These are phyloP conservation scores for Betula pendula DNA, from an alignment of 306 rosid species.

Conservation along the genomic window DNA sequence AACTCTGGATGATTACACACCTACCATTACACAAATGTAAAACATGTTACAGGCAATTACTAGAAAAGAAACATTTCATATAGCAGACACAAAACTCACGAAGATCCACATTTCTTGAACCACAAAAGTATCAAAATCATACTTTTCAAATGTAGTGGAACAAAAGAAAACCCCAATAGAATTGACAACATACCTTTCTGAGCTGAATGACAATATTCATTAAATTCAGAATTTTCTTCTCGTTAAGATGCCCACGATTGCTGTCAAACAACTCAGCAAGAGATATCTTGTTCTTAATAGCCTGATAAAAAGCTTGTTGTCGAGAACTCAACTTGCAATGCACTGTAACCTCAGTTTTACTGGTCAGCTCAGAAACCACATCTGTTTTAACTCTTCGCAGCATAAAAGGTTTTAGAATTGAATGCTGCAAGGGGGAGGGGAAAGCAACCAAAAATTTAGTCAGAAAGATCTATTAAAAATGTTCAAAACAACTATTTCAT, in stretches of 20 bases:
- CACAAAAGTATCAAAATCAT: too few relatives aligned
- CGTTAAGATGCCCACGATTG: slow-evolving; percentile 88
- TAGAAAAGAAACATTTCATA: slow-evolving; percentile 1
- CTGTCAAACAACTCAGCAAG: slow-evolving; percentile 91
- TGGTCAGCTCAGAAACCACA: slow-evolving; percentile 88
- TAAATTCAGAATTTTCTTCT: slow-evolving; percentile 78
- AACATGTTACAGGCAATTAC: slow-evolving; percentile 23
- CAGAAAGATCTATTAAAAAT: slow-evolving; percentile 3
- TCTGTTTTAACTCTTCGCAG: slow-evolving; percentile 92
- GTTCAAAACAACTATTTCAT: slow-evolving; percentile 12
- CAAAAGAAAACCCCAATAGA: slow-evolving; percentile 3
- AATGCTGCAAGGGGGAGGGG: slow-evolving; percentile 63
- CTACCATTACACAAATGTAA: slow-evolving; percentile 46
- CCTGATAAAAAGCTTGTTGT: slow-evolving; percentile 97
- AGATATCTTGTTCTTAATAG: slow-evolving; percentile 97
- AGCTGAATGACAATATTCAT: slow-evolving; percentile 98
- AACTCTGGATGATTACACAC: slow-evolving; percentile 99
- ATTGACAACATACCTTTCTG: slow-evolving; percentile 64
- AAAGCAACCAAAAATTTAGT: slow-evolving; percentile 26
- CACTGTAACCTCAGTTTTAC: slow-evolving; percentile 88
- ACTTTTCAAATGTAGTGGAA: background rate
- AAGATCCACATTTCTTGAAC: background rate
- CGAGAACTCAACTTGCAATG: slow-evolving; percentile 98
- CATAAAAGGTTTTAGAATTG: slow-evolving; percentile 97
- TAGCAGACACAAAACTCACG: slow-evolving; percentile 4